Evolutionary conservation across 2,329 filamentous ascomycete genomes (phyloP).

Genomic region (Sphaceloma murrayae): DNA sequence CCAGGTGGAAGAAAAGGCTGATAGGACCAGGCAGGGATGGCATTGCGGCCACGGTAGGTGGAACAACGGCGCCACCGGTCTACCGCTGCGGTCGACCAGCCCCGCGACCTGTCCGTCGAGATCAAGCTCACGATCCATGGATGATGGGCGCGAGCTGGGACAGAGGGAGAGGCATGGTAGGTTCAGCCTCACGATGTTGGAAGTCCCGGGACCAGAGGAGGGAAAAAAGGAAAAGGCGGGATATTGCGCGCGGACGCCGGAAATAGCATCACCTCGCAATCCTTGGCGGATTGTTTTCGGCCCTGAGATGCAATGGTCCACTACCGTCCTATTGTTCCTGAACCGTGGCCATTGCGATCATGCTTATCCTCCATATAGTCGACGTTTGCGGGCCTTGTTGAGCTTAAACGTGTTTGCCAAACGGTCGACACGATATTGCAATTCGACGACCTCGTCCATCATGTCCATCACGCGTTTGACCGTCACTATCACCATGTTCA

Average conservation of each 20-base stretch:
- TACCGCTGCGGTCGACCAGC: conserved; percentile 2
- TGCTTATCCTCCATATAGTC: conserved; percentile 12
- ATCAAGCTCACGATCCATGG: conserved; percentile 5
- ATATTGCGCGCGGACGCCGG: neutral
- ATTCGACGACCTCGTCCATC: conserved; percentile 9
- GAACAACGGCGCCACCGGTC: conserved; percentile 1
- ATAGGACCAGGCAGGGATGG: conserved; percentile 7
- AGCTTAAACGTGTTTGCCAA: neutral
- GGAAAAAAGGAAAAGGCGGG: neutral
- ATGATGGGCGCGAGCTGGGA: conserved; percentile 4
- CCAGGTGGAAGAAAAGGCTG: conserved; percentile 10
- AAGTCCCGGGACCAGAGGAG: conserved; percentile 1
- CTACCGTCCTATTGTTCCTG: neutral
- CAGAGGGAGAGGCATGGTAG: conserved; percentile 4
- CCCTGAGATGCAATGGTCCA: neutral
- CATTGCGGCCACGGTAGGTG: neutral
- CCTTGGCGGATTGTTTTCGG: neutral
- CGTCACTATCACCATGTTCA: neutral
- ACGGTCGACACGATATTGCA: conserved; percentile 1
- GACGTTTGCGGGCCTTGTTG: conserved; percentile 4
- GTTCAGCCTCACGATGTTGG: conserved; percentile 15
- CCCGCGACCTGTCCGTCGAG: conserved; percentile 4
- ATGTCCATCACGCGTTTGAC: neutral
- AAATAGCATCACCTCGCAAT: conserved; percentile 10
- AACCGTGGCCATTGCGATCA: neutral